Conservation (phyloP, 805 yeast genomes). For the Candida silvicultrix region DNA sequence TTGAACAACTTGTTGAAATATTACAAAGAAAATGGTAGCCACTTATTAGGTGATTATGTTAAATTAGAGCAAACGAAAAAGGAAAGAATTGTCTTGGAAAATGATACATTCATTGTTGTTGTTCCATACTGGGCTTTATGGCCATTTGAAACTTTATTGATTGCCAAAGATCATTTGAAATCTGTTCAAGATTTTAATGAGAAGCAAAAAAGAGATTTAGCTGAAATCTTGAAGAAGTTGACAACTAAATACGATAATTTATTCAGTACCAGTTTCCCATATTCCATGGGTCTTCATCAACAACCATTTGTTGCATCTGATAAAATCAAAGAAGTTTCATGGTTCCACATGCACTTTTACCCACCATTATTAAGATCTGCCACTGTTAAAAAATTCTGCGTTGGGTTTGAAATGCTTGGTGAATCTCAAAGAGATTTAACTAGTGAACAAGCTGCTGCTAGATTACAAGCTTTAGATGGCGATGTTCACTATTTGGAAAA, state of each 20-base stretch:
- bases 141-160: conserved; percentile 70
- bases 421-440: conserved; percentile 69
- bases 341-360: conserved; percentile 72
- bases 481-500: neutral
- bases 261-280: conserved; percentile 65
- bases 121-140: conserved; percentile 82
- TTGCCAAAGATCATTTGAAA: conserved; percentile 48
- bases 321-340: conserved; percentile 39
- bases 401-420: conserved; percentile 64
- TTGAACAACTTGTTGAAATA: conserved; percentile 45
- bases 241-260: conserved; percentile 68
- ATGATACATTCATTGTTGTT: conserved; percentile 58
- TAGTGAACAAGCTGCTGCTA: conserved; percentile 58
- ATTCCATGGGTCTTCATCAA: conserved; percentile 79
- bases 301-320: conserved; percentile 48
- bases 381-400: conserved; percentile 68
- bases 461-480: conserved; percentile 39
- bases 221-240: conserved; percentile 41
- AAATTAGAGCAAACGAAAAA: conserved; percentile 43
- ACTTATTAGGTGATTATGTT: conserved; percentile 59
- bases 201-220: conserved; percentile 47
- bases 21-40: conserved; percentile 32
- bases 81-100: conserved; percentile 48
- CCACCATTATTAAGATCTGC: conserved; percentile 75
- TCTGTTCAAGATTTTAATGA: conserved; percentile 42